Base-by-base conservation (phyloP, 108 stramenopile species). In the Aurantiochytrium sp. region DNA sequence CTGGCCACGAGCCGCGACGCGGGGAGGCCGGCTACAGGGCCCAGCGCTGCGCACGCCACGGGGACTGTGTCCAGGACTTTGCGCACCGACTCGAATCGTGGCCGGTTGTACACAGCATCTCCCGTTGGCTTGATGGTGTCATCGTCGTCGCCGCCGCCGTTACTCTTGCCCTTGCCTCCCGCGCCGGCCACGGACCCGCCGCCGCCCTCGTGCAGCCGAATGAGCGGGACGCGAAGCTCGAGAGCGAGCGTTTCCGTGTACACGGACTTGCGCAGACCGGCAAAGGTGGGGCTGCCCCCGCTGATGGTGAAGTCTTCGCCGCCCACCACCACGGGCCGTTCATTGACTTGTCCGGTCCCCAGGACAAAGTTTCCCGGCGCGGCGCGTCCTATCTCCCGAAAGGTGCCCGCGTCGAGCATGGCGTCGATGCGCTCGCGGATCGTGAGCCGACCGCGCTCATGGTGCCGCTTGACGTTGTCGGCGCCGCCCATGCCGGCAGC, bases 301-400 rank as follows among this genome's bases (percentile, higher is more conserved):
- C 55, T 85, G 45, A 85, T 39, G 30, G 81, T 32, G 37, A 68
- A 21, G 88, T 55, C 45, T 86, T 65, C 24, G 86, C 86, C 55
- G 53, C 92, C 54, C 69, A 93, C 85, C 92, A 94, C 86, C 90
- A 91, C 17, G 93, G 93, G 36, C 91, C 91, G 27, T 68, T 92
- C 22, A 89, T 92, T 89, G 90, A 91, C 32, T 65, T 91, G 19
- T 90, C 89, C 92, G 92, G 92, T 12, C 91, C 92, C 68, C 91
- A 94, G 87, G 21, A 69, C 19, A 93, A 92, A 92, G 52, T 73
- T 32, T 92, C 93, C 24, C 92, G 92, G 30, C 68, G 91, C 21
- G 91, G 92, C 86, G 86, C 92, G 27, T 91, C 92, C 27, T 65
- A 93, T 87, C 87, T 92, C n/a, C 59, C 92, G 21, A 50, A 52